Conservation (phyloP, 371 early-diverging fungal species). For the Actinomucor elegans region DNA sequence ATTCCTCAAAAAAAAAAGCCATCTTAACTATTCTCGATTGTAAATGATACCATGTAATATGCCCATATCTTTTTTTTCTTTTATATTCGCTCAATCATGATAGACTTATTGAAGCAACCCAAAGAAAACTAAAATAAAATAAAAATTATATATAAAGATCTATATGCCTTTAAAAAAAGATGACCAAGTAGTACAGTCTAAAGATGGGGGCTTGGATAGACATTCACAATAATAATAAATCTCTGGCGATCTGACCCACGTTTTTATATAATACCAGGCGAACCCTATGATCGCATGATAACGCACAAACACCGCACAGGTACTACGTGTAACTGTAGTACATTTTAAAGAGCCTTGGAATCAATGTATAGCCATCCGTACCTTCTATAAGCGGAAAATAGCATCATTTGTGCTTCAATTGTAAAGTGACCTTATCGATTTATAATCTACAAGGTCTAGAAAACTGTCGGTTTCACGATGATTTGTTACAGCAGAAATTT, state of each 20-base stretch:
- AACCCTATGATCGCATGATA: conserved; percentile 24
- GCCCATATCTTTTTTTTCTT: background rate
- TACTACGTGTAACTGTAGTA: conserved; percentile 13
- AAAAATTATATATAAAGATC: too few species aligned
- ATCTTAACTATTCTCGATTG: conserved; percentile 5
- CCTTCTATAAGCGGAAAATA: background rate
- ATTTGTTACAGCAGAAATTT: too few species aligned
- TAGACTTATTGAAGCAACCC: conserved; percentile 8
- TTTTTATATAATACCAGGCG: conserved; percentile 2
- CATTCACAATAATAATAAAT: conserved; percentile 7
- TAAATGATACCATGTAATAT: conserved; percentile 6
- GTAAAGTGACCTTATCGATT: background rate
- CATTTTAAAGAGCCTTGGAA: background rate
- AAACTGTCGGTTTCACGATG: too few species aligned
- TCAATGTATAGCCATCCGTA: background rate
- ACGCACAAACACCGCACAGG: conserved; percentile 19
- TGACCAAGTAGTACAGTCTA: too few species aligned
- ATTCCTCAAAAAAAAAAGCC: background rate
- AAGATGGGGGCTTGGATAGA: too few species aligned
- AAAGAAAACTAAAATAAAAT: background rate
- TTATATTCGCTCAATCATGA: conserved; percentile 2
- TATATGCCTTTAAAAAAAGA: too few species aligned
- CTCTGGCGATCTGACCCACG: conserved; percentile 27
- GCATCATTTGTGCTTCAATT: background rate
- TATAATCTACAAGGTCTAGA: too few species aligned